Percentiles rank a stretch among this genome's conserved stretches.
Conservation (phyloP, 2,329 filamentous ascomycete species). For the Arthrobotrys conoides region DNA sequence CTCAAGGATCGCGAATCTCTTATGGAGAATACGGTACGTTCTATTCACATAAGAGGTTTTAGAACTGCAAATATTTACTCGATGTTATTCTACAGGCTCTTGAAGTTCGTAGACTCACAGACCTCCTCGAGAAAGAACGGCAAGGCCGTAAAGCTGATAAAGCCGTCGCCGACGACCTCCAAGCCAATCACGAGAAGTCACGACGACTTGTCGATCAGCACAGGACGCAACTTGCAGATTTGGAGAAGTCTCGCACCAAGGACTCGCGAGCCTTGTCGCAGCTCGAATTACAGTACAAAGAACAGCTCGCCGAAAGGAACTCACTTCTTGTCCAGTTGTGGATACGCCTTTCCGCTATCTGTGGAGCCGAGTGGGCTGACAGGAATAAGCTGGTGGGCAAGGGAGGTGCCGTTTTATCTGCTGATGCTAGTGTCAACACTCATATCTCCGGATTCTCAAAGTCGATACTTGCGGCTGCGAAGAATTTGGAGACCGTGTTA, state of each 20-base stretch:
- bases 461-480: conserved; percentile 88
- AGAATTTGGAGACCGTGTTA: conserved; percentile 86
- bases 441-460: conserved; percentile 90
- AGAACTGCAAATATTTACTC: conserved; percentile 24
- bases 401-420: conserved; percentile 56
- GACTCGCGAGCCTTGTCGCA: conserved; percentile 82
- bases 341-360: conserved; percentile 87
- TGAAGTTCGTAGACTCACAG: conserved; percentile 85
- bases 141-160: conserved; percentile 87
- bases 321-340: conserved; percentile 88
- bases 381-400: conserved; percentile 81
- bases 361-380: conserved; percentile 92
- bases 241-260: conserved; percentile 82
- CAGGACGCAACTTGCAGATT: conserved; percentile 85
- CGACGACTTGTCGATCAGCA: conserved; percentile 87
- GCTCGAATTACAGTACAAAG: conserved; percentile 84
- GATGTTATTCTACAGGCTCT: conserved; percentile 76
- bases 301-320: conserved; percentile 91
- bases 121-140: conserved; percentile 92
- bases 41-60: not conserved
- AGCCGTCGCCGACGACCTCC: conserved; percentile 86
- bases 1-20: conserved; percentile 90
- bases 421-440: conserved; percentile 74
- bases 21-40: conserved; percentile 73
- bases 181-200: conserved; percentile 88